Evolutionary conservation across 2,329 filamentous ascomycete species (phyloP), one percentile per base, ranked within the genome.

Genomic region (Penicillium sp.): DNA sequence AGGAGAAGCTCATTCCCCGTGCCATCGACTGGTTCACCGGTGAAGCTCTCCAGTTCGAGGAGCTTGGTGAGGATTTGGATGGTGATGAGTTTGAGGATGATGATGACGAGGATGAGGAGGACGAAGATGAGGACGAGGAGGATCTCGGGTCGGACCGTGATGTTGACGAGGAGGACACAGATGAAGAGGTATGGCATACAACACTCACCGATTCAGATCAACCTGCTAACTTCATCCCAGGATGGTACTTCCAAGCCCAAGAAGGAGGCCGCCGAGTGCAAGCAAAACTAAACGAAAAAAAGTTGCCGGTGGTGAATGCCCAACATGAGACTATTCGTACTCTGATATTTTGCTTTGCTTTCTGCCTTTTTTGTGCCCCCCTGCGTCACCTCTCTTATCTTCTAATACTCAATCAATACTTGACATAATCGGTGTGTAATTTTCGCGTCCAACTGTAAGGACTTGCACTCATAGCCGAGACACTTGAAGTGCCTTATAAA

Each of bases 11-110:
- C 65, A 99, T 99, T 68, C 94, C 94, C 64, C 92, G 93, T 68
- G 94, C 96, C 57, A 94, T 99, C 70, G 94, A 99, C 79, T 99
- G 94, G 94, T 99, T 99, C 78, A 99, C 94, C 53, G 94, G 94
- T 58, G 94, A 99, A 81, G 94, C 94, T 67, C 87, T 99, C 63
- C 93, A 94, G 68, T 99, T 91, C 69, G 94, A 99, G 83, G 93
- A 97, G 76, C 78, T 96, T 60, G 89, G 93, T 39, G 89, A 96
- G 54, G 92, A 93, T 61, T 82, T 92, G 63, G 89, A 93, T 55
- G 89, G 89, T 69, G 90, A 88, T 62, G 90, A 91, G 63, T 91
- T 90, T 66, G 89, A 93, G 59, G 93, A 96, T 52, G 93, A 97
- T 29, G 91, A 96, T 19, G 93, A 97, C 52, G 93, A 97, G 58